Conservation (phyloP, 164 flowering plant species). For the Chimonanthus salicifolius region DNA sequence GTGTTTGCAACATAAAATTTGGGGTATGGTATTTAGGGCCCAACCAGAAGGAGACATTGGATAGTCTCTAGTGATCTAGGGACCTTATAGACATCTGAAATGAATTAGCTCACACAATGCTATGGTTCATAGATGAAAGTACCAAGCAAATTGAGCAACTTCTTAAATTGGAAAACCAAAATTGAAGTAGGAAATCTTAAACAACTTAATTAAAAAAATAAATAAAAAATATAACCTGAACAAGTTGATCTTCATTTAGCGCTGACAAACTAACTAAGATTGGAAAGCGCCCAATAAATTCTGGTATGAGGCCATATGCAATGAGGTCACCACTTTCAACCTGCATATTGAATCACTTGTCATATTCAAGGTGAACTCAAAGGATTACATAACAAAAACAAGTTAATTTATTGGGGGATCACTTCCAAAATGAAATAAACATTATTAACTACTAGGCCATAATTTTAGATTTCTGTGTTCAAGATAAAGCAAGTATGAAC, state of each 20-base stretch:
- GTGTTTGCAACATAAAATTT: neutral
- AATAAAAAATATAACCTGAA: constrained; percentile 49
- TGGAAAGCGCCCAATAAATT: constrained; percentile 97
- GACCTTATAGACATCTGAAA: too few relatives aligned
- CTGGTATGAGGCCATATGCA: constrained; percentile 96
- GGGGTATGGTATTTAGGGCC: too few relatives aligned
- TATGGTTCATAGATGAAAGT: too few relatives aligned
- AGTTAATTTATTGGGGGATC: neutral
- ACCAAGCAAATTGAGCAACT: too few relatives aligned
- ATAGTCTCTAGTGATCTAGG: too few relatives aligned
- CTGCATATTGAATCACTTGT: constrained; percentile 35
- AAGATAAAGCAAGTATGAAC: neutral
- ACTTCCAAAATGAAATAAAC: neutral
- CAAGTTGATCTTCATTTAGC: constrained; percentile 90
- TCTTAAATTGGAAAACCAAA: too few relatives aligned
- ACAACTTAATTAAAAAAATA: too few relatives aligned
- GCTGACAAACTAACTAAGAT: constrained; percentile 87
- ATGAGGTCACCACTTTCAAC: constrained; percentile 96
- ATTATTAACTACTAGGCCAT: neutral
- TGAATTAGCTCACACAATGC: too few relatives aligned
- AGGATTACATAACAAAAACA: neutral
- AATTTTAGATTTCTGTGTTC: constrained; percentile 1
- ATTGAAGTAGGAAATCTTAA: too few relatives aligned
- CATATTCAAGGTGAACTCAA: neutral
- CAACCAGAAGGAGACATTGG: too few relatives aligned